A percentile compares a stretch with the other conserved stretches of the same genome.
phyloP scores from a whole-genome alignment of 176 grass and related monocot species.

The Hsuehochloa calcarea region DNA sequence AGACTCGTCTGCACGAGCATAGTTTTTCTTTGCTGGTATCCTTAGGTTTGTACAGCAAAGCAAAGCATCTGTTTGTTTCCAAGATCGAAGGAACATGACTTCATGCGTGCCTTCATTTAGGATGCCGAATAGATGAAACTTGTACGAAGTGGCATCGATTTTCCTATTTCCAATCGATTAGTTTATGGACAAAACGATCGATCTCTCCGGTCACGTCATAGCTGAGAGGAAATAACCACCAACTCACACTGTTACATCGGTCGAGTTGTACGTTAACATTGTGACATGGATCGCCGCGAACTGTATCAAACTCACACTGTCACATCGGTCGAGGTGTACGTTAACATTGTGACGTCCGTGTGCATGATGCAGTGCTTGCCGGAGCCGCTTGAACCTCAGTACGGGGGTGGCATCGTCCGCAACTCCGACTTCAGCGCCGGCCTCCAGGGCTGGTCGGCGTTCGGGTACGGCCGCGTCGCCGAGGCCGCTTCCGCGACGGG shows the following conservation, averaged over 20 bases:
- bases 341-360: neutral
- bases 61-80: neutral
- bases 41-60: neutral
- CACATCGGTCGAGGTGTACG: neutral
- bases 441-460: conserved; percentile 43
- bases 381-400: conserved; percentile 52
- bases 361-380: conserved; percentile 50
- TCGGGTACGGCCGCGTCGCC: conserved; percentile 30
- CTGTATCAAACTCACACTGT: neutral
- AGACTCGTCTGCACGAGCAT: neutral
- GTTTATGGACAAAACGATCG: neutral
- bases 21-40: neutral
- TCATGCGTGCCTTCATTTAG: neutral
- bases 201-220: neutral
- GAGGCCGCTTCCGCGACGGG: conserved; percentile 35
- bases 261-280: neutral
- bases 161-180: neutral
- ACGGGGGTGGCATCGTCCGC: conserved; percentile 52
- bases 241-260: neutral
- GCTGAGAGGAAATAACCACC: neutral
- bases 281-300: neutral
- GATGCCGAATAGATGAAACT: conserved; percentile 3
- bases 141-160: neutral
- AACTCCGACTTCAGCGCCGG: conserved; percentile 57
- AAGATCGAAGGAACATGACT: conserved; percentile 1